Evolutionary conservation across 306 rosid species (phyloP).

Genomic region (Comarum palustre): DNA sequence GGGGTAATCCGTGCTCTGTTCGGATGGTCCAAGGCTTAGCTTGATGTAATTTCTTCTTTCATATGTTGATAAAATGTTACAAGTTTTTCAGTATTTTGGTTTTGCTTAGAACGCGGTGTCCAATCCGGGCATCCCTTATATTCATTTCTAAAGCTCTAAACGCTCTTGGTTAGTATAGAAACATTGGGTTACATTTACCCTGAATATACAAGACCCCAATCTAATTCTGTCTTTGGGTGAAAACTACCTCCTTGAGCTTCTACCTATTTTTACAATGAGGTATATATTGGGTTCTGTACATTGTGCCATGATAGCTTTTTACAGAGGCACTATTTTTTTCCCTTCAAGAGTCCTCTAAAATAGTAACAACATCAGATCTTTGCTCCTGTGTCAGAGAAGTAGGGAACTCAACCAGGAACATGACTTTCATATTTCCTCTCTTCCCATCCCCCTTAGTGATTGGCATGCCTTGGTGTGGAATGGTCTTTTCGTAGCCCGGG

Average conservation of each 20-base stretch:
- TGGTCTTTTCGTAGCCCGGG: conserved; percentile 54
- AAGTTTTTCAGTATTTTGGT: background rate
- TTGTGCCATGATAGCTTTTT: background rate
- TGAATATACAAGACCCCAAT: background rate
- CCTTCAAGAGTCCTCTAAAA: conserved; percentile 41
- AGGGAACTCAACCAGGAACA: conserved; percentile 68
- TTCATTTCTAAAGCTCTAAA: conserved; percentile 2
- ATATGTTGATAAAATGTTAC: conserved; percentile 2
- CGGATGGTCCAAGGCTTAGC: conserved; percentile 55
- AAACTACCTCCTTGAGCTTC: background rate
- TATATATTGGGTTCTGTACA: conserved; percentile 3
- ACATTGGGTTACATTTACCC: conserved; percentile 9
- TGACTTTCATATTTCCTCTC: conserved; percentile 62
- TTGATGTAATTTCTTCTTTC: background rate
- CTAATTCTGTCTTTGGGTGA: background rate
- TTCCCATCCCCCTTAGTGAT: conserved; percentile 34
- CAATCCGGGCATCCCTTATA: background rate
- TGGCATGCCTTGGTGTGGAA: conserved; percentile 72
- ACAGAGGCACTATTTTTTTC: background rate
- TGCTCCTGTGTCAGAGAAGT: conserved; percentile 43
- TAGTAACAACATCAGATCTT: conserved; percentile 47
- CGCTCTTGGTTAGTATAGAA: background rate
- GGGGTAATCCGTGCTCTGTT: conserved; percentile 61
- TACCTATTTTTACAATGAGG: conserved; percentile 12
- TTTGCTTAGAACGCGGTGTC: background rate